phyloP scores from a whole-genome alignment of 2,329 filamentous ascomycete species.

The Madurella fahalii region DNA sequence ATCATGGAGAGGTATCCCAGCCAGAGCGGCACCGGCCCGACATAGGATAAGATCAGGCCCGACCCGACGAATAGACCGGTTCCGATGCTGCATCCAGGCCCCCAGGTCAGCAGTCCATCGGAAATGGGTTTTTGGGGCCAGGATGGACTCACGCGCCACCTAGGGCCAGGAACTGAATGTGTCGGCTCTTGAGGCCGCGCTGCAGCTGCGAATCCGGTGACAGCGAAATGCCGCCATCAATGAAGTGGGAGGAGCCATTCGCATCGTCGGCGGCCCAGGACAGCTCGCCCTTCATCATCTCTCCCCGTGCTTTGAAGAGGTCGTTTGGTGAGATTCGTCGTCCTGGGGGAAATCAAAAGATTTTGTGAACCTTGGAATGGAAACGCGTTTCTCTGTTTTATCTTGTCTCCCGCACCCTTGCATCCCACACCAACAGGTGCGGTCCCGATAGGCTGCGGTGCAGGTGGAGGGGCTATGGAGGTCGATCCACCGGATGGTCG shows the following conservation, averaged over 20 bases:
- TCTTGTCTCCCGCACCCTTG: no score
- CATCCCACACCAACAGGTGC: no score
- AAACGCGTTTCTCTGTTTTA: no score
- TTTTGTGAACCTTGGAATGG: no score
- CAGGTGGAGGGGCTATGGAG: no score
- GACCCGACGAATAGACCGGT: slow-evolving; percentile 30
- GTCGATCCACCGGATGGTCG: no score
- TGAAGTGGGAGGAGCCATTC: slow-evolving; percentile 2
- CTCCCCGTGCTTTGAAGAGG: not conserved
- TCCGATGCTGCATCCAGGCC: slow-evolving; percentile 22
- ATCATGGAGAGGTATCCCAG: slow-evolving; percentile 63
- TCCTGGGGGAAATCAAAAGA: not conserved
- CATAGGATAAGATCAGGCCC: slow-evolving; percentile 29
- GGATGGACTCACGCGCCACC: slow-evolving; percentile 35
- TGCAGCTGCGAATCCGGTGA: slow-evolving; percentile 39
- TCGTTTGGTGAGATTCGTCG: not conserved
- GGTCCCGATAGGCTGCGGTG: no score
- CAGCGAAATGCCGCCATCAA: slow-evolving; percentile 22
- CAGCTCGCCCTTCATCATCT: slow-evolving; percentile 15
- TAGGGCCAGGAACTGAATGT: slow-evolving; percentile 58
- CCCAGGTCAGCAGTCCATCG: not conserved
- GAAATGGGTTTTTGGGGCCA: no score
- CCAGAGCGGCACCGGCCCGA: slow-evolving; percentile 62
- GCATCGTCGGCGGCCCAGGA: slow-evolving; percentile 13
- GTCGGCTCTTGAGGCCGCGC: slow-evolving; percentile 55